Percentiles rank a stretch among this genome's conserved stretches.
Evolutionary conservation across 352 stramenopile species (phyloP).

Genomic region (Globisporangium solare): DNA sequence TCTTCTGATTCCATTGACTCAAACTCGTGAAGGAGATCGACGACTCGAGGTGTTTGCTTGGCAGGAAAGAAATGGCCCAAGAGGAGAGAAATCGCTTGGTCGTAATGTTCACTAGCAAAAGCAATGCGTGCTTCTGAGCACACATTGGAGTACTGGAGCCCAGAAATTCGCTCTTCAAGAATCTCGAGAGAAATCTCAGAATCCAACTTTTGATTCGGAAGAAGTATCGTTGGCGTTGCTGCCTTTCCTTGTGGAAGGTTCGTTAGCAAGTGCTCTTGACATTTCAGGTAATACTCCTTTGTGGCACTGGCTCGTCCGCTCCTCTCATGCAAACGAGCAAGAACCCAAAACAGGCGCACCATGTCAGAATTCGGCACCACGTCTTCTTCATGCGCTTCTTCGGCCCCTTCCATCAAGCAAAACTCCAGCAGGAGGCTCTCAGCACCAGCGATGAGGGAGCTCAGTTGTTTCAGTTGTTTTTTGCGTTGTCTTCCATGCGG

Average conservation of each 20-base stretch:
- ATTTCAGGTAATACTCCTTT: constrained; percentile 57
- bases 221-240: constrained; percentile 9
- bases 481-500: constrained; percentile 19
- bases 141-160: constrained; percentile 52
- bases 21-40: constrained; percentile 58
- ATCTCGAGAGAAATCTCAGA: constrained; percentile 30
- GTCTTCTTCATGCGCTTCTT: constrained; percentile 10
- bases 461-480: constrained; percentile 19
- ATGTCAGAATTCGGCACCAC: constrained; percentile 5
- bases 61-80: constrained; percentile 51
- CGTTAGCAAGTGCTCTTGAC: constrained; percentile 24
- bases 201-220: constrained; percentile 45
- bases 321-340: constrained; percentile 44
- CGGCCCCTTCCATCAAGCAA: constrained; percentile 29
- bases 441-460: constrained; percentile 21
- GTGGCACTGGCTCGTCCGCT: constrained; percentile 33
- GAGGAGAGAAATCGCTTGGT: constrained; percentile 34
- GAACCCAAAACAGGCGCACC: constrained; percentile 53
- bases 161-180: constrained; percentile 43
- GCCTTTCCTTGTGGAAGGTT: not conserved
- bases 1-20: constrained; percentile 19
- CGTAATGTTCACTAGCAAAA: constrained; percentile 28
- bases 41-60: constrained; percentile 36
- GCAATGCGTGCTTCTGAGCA: constrained; percentile 44
- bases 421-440: constrained; percentile 42